phyloP scores from a whole-genome alignment of 352 stramenopile species.

The Phytophthora agathidicida region DNA sequence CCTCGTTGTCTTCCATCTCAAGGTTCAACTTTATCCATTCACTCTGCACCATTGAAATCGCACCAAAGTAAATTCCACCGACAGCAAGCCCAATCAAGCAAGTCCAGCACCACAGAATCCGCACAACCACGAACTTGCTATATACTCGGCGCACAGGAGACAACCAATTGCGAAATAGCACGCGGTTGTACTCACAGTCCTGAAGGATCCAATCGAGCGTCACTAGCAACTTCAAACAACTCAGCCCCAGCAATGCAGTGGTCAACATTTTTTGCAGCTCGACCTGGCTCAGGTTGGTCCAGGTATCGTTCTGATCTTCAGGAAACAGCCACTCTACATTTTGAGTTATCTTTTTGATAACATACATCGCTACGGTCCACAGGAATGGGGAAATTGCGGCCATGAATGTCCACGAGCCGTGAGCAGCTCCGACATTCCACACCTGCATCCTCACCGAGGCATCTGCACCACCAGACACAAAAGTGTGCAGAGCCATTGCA shows the following conservation, averaged over 20 bases:
- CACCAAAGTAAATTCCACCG: conserved; percentile 36
- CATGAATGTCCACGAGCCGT: conserved; percentile 69
- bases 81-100: conserved; percentile 21
- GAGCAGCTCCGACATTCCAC: conserved; percentile 27
- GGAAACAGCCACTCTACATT: conserved; percentile 15
- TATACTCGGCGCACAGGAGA: conserved; percentile 33
- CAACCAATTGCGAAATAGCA: conserved; percentile 39
- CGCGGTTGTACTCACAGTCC: conserved; percentile 32
- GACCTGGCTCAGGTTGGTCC: conserved; percentile 31
- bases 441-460: conserved; percentile 23
- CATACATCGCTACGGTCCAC: conserved; percentile 33
- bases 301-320: conserved; percentile 9
- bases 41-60: conserved; percentile 24
- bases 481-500: conserved; percentile 29
- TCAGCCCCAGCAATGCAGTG: conserved; percentile 44
- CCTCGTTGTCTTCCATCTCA: neutral
- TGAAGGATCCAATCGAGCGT: conserved; percentile 56
- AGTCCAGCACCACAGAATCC: conserved; percentile 36
- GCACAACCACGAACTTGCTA: conserved; percentile 21
- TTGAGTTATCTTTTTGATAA: conserved; percentile 16
- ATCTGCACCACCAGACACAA: conserved; percentile 12
- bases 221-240: conserved; percentile 42
- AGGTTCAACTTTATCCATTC: conserved; percentile 36
- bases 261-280: conserved; percentile 41
- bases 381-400: conserved; percentile 37